Percentiles rank a stretch among this genome's conserved stretches.
Conservation (phyloP, 257 asterid species). For the Leptodermis oblonga region DNA sequence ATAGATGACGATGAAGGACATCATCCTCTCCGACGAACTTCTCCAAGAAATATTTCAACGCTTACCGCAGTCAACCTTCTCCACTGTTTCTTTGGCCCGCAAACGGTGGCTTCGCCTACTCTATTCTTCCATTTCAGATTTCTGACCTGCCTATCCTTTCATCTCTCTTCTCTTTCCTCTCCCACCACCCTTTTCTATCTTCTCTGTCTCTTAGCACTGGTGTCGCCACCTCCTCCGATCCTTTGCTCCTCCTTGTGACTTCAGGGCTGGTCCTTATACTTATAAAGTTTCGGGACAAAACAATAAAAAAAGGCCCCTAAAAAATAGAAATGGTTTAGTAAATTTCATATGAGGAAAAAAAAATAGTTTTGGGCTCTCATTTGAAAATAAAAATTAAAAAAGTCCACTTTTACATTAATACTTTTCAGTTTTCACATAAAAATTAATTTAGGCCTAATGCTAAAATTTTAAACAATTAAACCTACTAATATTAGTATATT, state of each 20-base stretch:
- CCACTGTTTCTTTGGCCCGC: slow-evolving; percentile 57
- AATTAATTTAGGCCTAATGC: too few species aligned
- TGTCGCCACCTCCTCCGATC: slow-evolving; percentile 22
- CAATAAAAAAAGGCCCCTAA: too few species aligned
- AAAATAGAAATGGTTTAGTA: too few species aligned
- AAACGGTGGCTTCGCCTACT: slow-evolving; percentile 61
- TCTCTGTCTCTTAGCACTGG: slow-evolving; percentile 40
- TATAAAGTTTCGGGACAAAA: too few species aligned
- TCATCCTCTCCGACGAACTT: slow-evolving; percentile 72
- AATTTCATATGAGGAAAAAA: too few species aligned
- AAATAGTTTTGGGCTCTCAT: too few species aligned
- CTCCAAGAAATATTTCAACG: slow-evolving; percentile 77
- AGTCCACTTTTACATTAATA: too few species aligned
- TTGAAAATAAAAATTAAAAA: too few species aligned
- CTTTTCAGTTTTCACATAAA: too few species aligned
- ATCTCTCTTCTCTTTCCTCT: slow-evolving; percentile 44
- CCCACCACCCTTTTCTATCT: slow-evolving; percentile 44
- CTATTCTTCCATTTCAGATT: slow-evolving; percentile 60
- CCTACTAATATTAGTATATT: too few species aligned
- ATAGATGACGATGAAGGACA: slow-evolving; percentile 42
- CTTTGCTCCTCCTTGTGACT: slow-evolving; percentile 28
- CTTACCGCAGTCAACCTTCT: slow-evolving; percentile 49
- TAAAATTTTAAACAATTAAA: too few species aligned
- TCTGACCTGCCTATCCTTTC: slow-evolving; percentile 23
- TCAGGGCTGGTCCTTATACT: too few species aligned